phyloP scores from a whole-genome alignment of 352 stramenopile genomes.

The Phytophthora sansomeana region DNA sequence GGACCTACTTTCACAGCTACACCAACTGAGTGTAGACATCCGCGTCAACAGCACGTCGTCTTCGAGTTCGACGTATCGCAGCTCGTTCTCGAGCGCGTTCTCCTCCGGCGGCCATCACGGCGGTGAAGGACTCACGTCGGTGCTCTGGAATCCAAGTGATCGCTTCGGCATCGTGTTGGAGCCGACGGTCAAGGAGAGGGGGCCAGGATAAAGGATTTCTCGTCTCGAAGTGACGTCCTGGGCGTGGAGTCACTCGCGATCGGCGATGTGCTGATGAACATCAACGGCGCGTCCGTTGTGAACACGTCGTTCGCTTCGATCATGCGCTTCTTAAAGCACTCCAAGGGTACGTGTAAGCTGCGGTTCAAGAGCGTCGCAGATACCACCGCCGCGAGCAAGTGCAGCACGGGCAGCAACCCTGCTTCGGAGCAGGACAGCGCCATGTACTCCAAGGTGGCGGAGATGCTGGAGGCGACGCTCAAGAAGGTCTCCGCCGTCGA shows the following conservation, averaged over 20 bases:
- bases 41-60: constrained; percentile 60
- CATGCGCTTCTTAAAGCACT: constrained; percentile 81
- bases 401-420: constrained; percentile 42
- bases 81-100: constrained; percentile 76
- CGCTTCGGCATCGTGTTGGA: constrained; percentile 78
- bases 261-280: constrained; percentile 76
- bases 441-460: constrained; percentile 72
- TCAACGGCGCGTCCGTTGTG: constrained; percentile 74
- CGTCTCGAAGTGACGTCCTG: constrained; percentile 73
- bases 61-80: constrained; percentile 67
- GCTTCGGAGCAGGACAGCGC: constrained; percentile 45
- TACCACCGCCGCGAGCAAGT: constrained; percentile 24
- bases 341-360: constrained; percentile 80
- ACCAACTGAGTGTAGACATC: constrained; percentile 76
- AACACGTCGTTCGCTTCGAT: constrained; percentile 69
- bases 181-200: constrained; percentile 50
- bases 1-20: constrained; percentile 74
- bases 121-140: constrained; percentile 41
- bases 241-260: constrained; percentile 64
- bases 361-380: constrained; percentile 53
- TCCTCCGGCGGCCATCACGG: constrained; percentile 38
- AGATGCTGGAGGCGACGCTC: constrained; percentile 77
- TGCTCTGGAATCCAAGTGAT: constrained; percentile 82
- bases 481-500: constrained; percentile 81
- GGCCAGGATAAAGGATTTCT: constrained; percentile 71